These are phyloP conservation scores for Sphagnum magellanicum DNA, from an alignment of 228 moss, liverwort and hornwort genomes.

Conservation along the genomic window DNA sequence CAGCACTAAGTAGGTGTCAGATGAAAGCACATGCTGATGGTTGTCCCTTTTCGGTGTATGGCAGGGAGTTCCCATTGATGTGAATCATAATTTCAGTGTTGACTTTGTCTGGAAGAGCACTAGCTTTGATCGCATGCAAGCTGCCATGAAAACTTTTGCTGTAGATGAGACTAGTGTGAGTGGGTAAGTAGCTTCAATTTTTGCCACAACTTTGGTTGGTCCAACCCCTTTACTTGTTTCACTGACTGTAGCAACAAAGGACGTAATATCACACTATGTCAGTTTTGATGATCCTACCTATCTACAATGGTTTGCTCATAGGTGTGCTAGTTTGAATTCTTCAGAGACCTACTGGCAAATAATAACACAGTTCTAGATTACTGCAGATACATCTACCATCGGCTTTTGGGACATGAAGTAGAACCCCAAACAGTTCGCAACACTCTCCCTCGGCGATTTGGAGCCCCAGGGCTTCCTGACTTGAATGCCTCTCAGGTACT, in stretches of 20 bases:
- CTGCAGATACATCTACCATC: constrained; percentile 94
- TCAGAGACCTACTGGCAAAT: too few species aligned
- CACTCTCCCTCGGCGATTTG: constrained; percentile 84
- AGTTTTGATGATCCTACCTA: too few species aligned
- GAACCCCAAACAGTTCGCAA: constrained; percentile 89
- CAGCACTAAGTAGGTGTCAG: too few species aligned
- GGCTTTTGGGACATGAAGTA: constrained; percentile 86
- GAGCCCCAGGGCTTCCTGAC: constrained; percentile 96
- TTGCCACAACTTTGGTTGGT: too few species aligned
- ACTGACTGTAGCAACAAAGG: too few species aligned
- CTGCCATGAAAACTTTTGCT: constrained; percentile 97
- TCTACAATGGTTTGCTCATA: too few species aligned
- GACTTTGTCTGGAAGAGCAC: constrained; percentile 99
- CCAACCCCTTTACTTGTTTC: too few species aligned
- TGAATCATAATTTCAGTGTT: constrained; percentile 94
- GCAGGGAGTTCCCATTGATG: constrained; percentile 93
- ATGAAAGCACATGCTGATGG: too few species aligned
- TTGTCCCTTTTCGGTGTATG: background rate
- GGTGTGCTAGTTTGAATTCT: too few species aligned
- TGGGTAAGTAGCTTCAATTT: constrained; percentile 39
- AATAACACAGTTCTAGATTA: background rate
- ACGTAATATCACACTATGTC: too few species aligned
- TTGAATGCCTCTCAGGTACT: constrained; percentile 90
- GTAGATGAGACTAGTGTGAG: constrained; percentile 99
- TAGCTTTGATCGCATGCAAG: constrained; percentile 98